phyloP scores from a whole-genome alignment of 208 protist species.

The Leishmania major region DNA sequence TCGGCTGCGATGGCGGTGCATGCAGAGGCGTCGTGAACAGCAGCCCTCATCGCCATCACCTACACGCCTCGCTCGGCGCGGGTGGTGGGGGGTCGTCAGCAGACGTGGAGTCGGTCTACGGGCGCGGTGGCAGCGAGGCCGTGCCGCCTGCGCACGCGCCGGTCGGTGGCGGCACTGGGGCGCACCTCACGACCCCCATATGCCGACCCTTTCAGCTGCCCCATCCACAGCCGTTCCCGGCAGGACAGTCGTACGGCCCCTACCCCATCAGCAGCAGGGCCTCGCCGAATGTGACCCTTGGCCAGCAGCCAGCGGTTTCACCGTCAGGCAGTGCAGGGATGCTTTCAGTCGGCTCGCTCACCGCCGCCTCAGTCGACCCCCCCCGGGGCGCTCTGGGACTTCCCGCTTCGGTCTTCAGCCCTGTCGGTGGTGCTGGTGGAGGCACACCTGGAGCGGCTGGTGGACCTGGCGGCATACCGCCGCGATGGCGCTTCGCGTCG shows the following conservation, averaged over 20 bases:
- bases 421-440: background rate
- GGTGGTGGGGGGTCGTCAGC: background rate
- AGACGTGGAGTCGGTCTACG: background rate
- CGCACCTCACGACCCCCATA: background rate
- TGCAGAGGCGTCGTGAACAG: background rate
- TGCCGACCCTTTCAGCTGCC: background rate
- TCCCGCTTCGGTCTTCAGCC: background rate
- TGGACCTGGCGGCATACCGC: background rate
- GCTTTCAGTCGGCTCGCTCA: slow-evolving; percentile 17
- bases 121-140: background rate
- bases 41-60: background rate
- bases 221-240: background rate
- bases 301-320: background rate
- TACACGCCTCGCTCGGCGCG: background rate
- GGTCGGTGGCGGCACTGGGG: slow-evolving; percentile 12
- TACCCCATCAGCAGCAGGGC: slow-evolving; percentile 1
- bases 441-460: background rate
- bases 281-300: background rate
- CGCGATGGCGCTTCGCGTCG: slow-evolving; percentile 1
- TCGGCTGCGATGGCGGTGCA: background rate
- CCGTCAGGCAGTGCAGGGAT: background rate
- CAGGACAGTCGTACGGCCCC: background rate
- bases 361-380: slow-evolving; percentile 9
- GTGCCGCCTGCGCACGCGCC: background rate
- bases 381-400: slow-evolving; percentile 10